Percentiles rank a stretch among this genome's conserved stretches.
These are phyloP conservation scores for Triglochin maritima DNA, from an alignment of 106 monocot species.

Conservation along the genomic window DNA sequence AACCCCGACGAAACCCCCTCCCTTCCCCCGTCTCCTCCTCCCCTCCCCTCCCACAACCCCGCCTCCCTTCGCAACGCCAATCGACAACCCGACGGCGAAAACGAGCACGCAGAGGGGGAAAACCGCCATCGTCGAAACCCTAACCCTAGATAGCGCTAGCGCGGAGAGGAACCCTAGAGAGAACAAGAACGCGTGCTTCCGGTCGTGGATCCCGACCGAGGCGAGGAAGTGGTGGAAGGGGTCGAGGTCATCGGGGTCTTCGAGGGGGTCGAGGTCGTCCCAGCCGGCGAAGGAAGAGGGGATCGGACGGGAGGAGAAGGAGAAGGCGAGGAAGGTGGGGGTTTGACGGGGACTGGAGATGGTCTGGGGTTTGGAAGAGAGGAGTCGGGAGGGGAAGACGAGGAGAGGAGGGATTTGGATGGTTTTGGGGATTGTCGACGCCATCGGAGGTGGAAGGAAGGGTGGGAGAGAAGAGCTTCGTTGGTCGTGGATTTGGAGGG, in stretches of 20 bases:
- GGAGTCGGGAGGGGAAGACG: no score
- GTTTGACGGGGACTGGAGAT: no score
- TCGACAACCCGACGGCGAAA: constrained; percentile 33
- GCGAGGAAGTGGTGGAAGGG: constrained; percentile 17
- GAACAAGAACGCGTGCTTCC: constrained; percentile 39
- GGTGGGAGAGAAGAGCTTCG: no score
- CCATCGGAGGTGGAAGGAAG: no score
- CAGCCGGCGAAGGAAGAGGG: constrained; percentile 38
- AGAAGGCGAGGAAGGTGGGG: constrained; percentile 10
- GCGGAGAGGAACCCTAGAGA: constrained; percentile 44
- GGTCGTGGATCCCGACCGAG: constrained; percentile 26
- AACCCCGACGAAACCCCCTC: constrained; percentile 29
- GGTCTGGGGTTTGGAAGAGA: no score
- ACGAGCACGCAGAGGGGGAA: constrained; percentile 33
- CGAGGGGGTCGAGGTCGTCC: constrained; percentile 40
- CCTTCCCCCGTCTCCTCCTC: constrained; percentile 10
- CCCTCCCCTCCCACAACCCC: constrained; percentile 2
- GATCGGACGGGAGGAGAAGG: constrained; percentile 7
- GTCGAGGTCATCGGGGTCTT: constrained; percentile 10
- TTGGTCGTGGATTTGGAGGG: no score
- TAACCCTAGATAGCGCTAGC: constrained; percentile 47
- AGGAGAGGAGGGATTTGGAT: no score
- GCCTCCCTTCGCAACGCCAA: constrained; percentile 15
- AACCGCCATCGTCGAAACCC: constrained; percentile 34
- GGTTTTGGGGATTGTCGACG: no score